A percentile compares a stretch with the other conserved stretches of the same genome.
Conservation (phyloP, 768 basidiomycete genomes). For the Rhizopogon salebrosus region DNA sequence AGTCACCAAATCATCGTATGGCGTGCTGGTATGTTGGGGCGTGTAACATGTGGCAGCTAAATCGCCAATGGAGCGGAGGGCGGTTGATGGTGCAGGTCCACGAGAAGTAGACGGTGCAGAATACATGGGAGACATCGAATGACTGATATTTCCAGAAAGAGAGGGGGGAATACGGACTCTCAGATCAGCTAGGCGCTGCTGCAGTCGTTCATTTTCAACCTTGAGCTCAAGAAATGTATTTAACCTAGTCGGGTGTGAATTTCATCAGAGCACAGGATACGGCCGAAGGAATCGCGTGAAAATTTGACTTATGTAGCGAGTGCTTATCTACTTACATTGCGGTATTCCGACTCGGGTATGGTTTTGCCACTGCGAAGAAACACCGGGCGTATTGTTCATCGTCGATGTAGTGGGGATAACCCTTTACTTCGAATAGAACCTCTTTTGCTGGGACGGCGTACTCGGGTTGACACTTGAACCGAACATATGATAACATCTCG, state of each 20-base stretch:
- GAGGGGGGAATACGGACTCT: conserved; percentile 21
- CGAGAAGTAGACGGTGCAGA: conserved; percentile 19
- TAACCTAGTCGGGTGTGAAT: conserved; percentile 37
- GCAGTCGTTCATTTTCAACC: conserved; percentile 78
- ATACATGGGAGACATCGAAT: conserved; percentile 20
- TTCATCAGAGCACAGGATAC: not conserved
- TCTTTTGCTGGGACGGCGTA: conserved; percentile 32
- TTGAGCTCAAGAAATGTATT: conserved; percentile 79
- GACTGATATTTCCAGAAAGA: conserved; percentile 9
- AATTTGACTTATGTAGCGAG: not conserved
- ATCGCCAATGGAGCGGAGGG: conserved; percentile 10
- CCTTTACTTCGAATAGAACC: conserved; percentile 68
- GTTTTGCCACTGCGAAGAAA: conserved; percentile 71
- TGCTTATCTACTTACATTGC: conserved; percentile 46
- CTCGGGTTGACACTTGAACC: conserved; percentile 47
- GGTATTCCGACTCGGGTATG: conserved; percentile 69
- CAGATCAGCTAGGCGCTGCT: conserved; percentile 50
- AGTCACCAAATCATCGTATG: conserved; percentile 14
- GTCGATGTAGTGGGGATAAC: conserved; percentile 48
- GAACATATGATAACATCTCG: conserved; percentile 55
- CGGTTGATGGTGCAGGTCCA: conserved; percentile 15
- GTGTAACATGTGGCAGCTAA: conserved; percentile 12
- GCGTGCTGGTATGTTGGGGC: conserved; percentile 3
- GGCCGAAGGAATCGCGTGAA: not conserved
- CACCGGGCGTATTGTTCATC: conserved; percentile 42